A percentile compares a stretch with the other conserved stretches of the same genome.
phyloP scores from a whole-genome alignment of 257 asterid genomes.

The Solanum paucissectum region DNA sequence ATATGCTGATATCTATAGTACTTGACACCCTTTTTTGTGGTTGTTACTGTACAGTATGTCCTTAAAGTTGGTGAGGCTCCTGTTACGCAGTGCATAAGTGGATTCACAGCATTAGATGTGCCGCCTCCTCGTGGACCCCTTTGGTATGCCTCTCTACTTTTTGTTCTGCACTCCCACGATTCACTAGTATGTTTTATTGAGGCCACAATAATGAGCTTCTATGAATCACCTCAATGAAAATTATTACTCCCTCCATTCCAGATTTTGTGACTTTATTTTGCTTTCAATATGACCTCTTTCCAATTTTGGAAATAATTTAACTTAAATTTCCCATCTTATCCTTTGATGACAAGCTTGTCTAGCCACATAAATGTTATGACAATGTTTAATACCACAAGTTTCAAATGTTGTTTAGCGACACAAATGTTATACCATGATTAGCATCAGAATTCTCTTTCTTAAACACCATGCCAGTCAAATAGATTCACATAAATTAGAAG shows the following conservation, averaged over 20 bases:
- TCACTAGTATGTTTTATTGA: background rate
- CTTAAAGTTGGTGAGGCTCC: constrained; percentile 71
- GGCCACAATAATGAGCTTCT: background rate
- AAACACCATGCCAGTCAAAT: background rate
- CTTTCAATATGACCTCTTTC: background rate
- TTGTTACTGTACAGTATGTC: constrained; percentile 40
- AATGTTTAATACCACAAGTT: background rate
- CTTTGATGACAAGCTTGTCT: background rate
- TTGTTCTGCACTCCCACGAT: background rate
- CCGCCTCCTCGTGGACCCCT: constrained; percentile 90
- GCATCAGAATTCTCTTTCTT: background rate
- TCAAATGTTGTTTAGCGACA: background rate
- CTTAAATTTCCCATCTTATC: background rate
- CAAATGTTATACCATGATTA: background rate
- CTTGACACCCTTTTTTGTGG: background rate
- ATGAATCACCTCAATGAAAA: background rate
- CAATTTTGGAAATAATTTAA: background rate
- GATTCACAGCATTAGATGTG: constrained; percentile 74
- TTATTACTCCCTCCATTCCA: background rate
- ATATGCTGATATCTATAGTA: background rate
- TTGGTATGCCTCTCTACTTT: constrained; percentile 30
- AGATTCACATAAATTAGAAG: background rate
- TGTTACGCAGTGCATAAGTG: constrained; percentile 73
- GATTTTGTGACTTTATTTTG: background rate
- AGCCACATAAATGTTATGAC: background rate